These are phyloP conservation scores for Xerophyta viscosa DNA, from an alignment of 106 monocot genomes.

Conservation along the genomic window DNA sequence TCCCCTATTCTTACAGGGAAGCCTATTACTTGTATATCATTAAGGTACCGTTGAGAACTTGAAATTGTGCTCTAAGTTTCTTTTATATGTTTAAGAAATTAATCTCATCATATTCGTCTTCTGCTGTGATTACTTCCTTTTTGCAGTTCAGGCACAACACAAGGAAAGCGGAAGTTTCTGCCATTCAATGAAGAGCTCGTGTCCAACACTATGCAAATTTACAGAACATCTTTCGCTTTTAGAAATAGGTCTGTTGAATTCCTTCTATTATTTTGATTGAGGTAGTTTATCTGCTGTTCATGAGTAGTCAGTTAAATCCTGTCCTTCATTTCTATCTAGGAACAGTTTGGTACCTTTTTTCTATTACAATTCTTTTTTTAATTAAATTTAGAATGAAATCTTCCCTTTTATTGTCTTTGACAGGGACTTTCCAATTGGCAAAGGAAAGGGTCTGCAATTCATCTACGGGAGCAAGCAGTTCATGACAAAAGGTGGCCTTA, in stretches of 20 bases:
- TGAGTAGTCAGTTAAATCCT: too few species aligned
- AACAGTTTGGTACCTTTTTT: too few species aligned
- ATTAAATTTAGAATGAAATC: background rate
- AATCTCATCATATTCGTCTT: background rate
- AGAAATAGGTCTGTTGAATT: constrained; percentile 41
- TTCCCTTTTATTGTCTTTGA: background rate
- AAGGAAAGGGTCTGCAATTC: constrained; percentile 77
- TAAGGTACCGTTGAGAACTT: constrained; percentile 48
- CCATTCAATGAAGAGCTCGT: constrained; percentile 59
- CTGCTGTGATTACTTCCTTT: background rate
- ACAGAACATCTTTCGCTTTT: constrained; percentile 57
- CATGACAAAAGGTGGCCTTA: constrained; percentile 53
- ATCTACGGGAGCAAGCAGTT: constrained; percentile 71
- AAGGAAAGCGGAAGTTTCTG: constrained; percentile 58
- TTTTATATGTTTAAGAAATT: too few species aligned
- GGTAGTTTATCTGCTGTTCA: background rate
- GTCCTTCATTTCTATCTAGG: too few species aligned
- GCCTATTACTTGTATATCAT: constrained; percentile 58
- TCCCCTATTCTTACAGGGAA: constrained; percentile 62
- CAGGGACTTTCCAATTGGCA: constrained; percentile 58
- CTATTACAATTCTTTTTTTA: too few species aligned
- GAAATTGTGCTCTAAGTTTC: too few species aligned
- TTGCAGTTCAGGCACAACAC: constrained; percentile 66
- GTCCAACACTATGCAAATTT: constrained; percentile 62
- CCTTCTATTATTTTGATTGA: background rate